A percentile compares a stretch with the other conserved stretches of the same genome.
Conservation (phyloP, 2,329 filamentous ascomycete genomes). For the Cladosporium sp. region DNA sequence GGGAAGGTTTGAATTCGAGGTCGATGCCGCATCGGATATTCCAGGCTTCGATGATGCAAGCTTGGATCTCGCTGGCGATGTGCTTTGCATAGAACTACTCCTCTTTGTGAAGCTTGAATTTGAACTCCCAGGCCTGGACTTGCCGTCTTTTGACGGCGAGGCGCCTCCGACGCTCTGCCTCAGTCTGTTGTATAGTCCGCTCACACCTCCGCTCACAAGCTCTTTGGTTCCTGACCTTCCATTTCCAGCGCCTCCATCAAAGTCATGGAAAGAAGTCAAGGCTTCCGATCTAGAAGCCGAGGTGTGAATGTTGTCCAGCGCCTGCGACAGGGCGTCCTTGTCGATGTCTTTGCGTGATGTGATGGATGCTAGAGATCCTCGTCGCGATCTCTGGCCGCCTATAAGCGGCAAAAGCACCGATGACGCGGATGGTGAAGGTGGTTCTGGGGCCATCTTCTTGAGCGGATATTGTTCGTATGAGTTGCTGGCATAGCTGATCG, state of each 20-base stretch:
- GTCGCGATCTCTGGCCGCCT: constrained; percentile 28
- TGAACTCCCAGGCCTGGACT: constrained; percentile 23
- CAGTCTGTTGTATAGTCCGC: constrained; percentile 82
- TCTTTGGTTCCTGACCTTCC: constrained; percentile 31
- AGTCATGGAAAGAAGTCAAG: constrained; percentile 92
- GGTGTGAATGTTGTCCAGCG: constrained; percentile 82
- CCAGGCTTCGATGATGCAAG: background rate
- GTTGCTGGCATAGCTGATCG: constrained; percentile 17
- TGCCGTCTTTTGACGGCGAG: constrained; percentile 19
- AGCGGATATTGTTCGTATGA: constrained; percentile 2
- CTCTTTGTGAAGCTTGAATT: constrained; percentile 6
- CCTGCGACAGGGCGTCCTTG: constrained; percentile 69
- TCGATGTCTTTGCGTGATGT: constrained; percentile 47
- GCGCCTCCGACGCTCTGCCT: constrained; percentile 40
- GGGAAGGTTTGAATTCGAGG: background rate
- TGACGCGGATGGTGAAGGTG: constrained; percentile 25
- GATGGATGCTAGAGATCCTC: constrained; percentile 38
- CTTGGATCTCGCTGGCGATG: background rate
- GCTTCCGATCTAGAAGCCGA: constrained; percentile 80
- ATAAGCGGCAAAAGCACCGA: constrained; percentile 29
- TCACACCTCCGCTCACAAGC: constrained; percentile 50
- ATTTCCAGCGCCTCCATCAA: constrained; percentile 63
- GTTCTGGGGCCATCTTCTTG: constrained; percentile 25
- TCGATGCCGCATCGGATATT: background rate
- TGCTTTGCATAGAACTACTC: constrained; percentile 8